Conservation (phyloP, 371 early-diverging fungal species). For the Saksenaea vasiformis region DNA sequence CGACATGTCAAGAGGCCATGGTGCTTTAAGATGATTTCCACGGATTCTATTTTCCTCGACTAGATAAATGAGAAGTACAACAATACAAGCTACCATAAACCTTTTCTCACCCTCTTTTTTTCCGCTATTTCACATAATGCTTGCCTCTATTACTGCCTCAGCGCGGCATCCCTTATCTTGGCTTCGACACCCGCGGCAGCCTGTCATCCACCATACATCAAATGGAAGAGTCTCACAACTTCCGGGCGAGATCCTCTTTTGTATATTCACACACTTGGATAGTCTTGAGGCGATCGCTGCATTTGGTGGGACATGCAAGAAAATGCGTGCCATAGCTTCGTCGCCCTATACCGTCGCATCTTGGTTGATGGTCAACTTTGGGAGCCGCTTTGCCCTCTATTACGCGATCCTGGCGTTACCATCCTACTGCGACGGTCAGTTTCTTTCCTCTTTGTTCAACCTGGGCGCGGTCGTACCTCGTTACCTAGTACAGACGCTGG, state of each 20-base stretch:
- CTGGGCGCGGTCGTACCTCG: conserved; percentile 26
- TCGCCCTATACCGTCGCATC: conserved; percentile 17
- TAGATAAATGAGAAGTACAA: conserved; percentile 2
- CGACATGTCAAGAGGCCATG: neutral
- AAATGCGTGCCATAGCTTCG: conserved; percentile 8
- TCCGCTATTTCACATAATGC: neutral
- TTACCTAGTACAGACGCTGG: conserved; percentile 21
- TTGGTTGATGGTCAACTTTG: conserved; percentile 26
- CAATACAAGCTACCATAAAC: neutral
- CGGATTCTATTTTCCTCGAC: conserved; percentile 6
- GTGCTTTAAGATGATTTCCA: conserved; percentile 1
- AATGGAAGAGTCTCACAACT: neutral
- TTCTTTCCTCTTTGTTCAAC: conserved; percentile 19
- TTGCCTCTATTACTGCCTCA: conserved; percentile 5
- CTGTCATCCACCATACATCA: neutral
- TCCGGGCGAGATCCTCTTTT: conserved; percentile 22
- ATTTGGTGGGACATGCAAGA: conserved; percentile 20
- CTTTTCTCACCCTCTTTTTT: neutral
- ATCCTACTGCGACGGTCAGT: conserved; percentile 16
- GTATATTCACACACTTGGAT: conserved; percentile 27
- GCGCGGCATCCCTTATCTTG: neutral
- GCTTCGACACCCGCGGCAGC: neutral
- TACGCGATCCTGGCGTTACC: conserved; percentile 27
- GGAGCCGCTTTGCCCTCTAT: conserved; percentile 29
- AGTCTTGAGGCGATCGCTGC: neutral